Base-by-base conservation (phyloP, 75 land plant genomes). In the Pinus tabuliformis region DNA sequence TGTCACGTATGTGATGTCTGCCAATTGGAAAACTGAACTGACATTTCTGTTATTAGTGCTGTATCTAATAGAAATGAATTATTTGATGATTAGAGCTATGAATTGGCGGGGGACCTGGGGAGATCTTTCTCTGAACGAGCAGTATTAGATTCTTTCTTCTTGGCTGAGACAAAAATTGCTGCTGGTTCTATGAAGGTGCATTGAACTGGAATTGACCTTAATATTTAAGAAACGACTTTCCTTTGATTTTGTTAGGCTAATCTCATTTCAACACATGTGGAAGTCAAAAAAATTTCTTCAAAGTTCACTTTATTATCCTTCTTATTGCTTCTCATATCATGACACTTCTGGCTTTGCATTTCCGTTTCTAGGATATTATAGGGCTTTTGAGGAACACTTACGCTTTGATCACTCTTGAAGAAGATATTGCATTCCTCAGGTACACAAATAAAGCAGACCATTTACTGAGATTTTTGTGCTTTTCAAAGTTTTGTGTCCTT, bases 81-180 rank as follows among this genome's bases (percentile, higher is more conserved):
- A 3, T 70, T 70, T 79, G 65, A 54, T 73, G 73, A 36, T 57
- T 83, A 97, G 99, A 91, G 89, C 68, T 91, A 89, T 86, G 90
- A 89, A 70, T 76, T 97, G 28, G 98, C 94, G 18, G 92, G 89
- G 78, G 96, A 95, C 72, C 84, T 95, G 83, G 98, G 90, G 0
- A 83, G 86, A 78, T 95, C 99, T 20, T 97, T 89, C 74, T 76
- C 98, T 2, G 93, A 95, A 60, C 78, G 88, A 54, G 56, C 80
- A 66, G 89, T 95, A 30, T 77, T 92, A 21, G 96, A 91, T 39
- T 73, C 76, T 17, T 79, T 88, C 75, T 15, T 86, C n/a, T 85
- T 78, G 17, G 90, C 78, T 28, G 99, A 94, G 79, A 77, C 76
- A 28, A 64, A 57, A 15, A 58, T 81, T 66, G 26, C 92, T 63